A percentile compares a stretch with the other conserved stretches of the same genome.
Evolutionary conservation across 257 asterid species (phyloP).

Genomic region (Solanum etuberosum): DNA sequence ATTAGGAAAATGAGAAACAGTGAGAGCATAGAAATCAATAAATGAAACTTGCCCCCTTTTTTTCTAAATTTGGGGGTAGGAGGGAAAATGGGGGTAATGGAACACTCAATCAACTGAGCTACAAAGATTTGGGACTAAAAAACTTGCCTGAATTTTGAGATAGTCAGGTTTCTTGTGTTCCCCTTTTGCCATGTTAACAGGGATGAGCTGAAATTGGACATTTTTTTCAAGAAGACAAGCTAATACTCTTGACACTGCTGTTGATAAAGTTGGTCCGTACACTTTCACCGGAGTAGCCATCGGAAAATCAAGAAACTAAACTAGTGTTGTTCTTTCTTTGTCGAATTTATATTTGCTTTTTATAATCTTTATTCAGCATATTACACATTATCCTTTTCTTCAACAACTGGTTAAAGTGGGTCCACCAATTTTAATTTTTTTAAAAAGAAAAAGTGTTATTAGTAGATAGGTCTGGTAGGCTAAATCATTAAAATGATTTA

Average conservation of each 20-base stretch:
- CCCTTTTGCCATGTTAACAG: conserved; percentile 62
- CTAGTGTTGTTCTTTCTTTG: neutral
- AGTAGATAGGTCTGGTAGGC: neutral
- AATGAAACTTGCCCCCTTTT: fast-evolving
- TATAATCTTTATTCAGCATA: neutral
- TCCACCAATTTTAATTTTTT: neutral
- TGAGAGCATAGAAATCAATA: neutral
- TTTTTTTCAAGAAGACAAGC: conserved; percentile 69
- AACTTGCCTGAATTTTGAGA: conserved; percentile 65
- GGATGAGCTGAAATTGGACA: conserved; percentile 53
- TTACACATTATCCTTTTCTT: neutral
- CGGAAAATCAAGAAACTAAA: neutral
- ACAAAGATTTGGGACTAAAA: neutral
- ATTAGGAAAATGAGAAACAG: neutral
- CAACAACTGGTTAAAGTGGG: neutral
- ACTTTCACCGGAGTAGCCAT: conserved; percentile 72
- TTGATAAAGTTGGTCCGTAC: conserved; percentile 67
- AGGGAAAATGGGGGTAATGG: no score
- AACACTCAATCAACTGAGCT: neutral
- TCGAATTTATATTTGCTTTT: neutral
- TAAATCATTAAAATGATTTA: neutral
- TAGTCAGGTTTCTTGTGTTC: conserved; percentile 73
- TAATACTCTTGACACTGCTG: conserved; percentile 66
- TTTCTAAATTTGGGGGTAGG: neutral
- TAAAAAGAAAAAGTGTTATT: neutral